Percentiles rank a stretch among this genome's conserved stretches.
Evolutionary conservation across 257 asterid species (phyloP).

Genomic region (Petunia secreta): DNA sequence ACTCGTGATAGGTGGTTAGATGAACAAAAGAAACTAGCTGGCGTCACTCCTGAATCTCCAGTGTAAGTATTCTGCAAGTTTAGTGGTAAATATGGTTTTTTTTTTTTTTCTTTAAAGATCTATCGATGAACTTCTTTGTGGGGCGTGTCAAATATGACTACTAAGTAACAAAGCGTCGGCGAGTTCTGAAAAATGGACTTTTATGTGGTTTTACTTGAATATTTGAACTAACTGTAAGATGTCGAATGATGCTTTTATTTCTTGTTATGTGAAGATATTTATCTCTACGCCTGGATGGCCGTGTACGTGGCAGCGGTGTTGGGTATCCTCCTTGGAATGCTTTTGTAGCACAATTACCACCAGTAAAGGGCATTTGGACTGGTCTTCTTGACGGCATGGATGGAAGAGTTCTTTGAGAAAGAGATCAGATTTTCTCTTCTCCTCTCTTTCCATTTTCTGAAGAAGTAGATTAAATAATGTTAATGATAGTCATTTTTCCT

Average conservation of each 20-base stretch:
- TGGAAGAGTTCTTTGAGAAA: slow-evolving; percentile 75
- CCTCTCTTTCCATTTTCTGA: background rate
- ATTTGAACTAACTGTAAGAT: background rate
- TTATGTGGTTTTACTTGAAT: background rate
- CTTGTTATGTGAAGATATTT: slow-evolving; percentile 56
- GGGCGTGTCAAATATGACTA: background rate
- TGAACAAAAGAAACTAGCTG: slow-evolving; percentile 87
- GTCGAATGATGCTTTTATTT: background rate
- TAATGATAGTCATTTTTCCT: background rate
- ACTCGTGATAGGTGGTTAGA: slow-evolving; percentile 76
- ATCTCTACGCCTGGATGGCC: slow-evolving; percentile 93
- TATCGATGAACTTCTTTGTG: background rate
- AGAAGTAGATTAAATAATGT: background rate
- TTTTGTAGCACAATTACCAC: slow-evolving; percentile 81
- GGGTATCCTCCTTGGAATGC: slow-evolving; percentile 99
- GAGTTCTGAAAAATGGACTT: background rate
- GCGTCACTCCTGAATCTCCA: slow-evolving; percentile 83
- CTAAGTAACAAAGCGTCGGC: background rate
- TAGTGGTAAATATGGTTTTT: background rate
- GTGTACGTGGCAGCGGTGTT: slow-evolving; percentile 96
- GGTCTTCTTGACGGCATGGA: slow-evolving; percentile 98
- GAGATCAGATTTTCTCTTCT: slow-evolving; percentile 1
- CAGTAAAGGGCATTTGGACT: slow-evolving; percentile 84
- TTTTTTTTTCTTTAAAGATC: background rate
- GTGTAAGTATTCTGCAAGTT: slow-evolving; percentile 61